Percentiles rank a stretch among this genome's conserved stretches.
These are phyloP conservation scores for Syncephalastrum sp. DNA, from an alignment of 371 early-diverging fungal genomes.

Conservation along the genomic window DNA sequence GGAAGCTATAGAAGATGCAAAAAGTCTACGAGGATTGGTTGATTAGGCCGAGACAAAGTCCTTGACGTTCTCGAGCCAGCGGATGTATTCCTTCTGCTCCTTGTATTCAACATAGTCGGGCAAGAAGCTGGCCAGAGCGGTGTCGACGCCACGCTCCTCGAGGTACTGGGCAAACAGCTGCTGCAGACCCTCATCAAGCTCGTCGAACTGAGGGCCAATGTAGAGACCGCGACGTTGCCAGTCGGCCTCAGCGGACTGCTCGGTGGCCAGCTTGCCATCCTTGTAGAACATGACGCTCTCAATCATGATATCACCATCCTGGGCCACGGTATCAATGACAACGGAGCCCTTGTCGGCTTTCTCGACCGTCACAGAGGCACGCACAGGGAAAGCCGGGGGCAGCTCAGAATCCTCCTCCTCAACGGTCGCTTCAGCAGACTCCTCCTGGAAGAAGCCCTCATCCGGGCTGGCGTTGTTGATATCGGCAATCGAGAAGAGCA, in stretches of 20 bases:
- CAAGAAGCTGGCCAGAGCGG: slow-evolving; percentile 80
- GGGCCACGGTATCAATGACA: slow-evolving; percentile 74
- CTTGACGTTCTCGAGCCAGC: slow-evolving; percentile 82
- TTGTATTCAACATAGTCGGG: slow-evolving; percentile 89
- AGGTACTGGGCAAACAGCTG: slow-evolving; percentile 79
- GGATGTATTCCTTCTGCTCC: slow-evolving; percentile 91
- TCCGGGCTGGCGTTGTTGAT: slow-evolving; percentile 65
- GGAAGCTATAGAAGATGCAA: too few relatives aligned
- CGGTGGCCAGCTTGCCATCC: slow-evolving; percentile 64
- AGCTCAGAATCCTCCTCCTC: slow-evolving; percentile 64
- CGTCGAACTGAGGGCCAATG: slow-evolving; percentile 90
- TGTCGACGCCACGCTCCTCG: slow-evolving; percentile 86
- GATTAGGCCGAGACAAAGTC: slow-evolving; percentile 72
- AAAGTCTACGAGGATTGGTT: too few relatives aligned
- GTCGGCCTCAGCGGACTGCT: slow-evolving; percentile 83
- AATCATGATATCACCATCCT: slow-evolving; percentile 85
- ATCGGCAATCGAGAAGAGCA: slow-evolving; percentile 85
- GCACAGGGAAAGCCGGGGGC: slow-evolving; percentile 68
- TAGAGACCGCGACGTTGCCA: slow-evolving; percentile 89
- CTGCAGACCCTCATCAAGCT: slow-evolving; percentile 87
- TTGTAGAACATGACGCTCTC: slow-evolving; percentile 77
- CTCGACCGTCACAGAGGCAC: slow-evolving; percentile 78
- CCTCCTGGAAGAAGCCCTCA: slow-evolving; percentile 54
- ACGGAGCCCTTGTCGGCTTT: slow-evolving; percentile 79
- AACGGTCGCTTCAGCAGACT: slow-evolving; percentile 45